Evolutionary conservation across 495 filamentous ascomycete species (phyloP).

Genomic region (Aspergillus leporis): DNA sequence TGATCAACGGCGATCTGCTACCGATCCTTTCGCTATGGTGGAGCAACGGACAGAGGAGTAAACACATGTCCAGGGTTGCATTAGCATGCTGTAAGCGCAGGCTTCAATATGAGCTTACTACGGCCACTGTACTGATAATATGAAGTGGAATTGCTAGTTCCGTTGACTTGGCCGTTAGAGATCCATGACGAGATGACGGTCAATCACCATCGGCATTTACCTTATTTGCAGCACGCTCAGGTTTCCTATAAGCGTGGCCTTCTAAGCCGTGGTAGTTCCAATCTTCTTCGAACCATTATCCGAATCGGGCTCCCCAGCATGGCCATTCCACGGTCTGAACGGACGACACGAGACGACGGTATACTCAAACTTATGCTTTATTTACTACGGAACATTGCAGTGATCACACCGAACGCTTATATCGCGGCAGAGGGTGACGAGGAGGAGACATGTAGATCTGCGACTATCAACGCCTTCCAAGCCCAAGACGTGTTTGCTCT

Average conservation of each 20-base stretch:
- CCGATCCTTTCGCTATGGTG: constrained; percentile 85
- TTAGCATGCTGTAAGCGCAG: constrained; percentile 68
- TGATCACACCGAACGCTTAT: constrained; percentile 69
- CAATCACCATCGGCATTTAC: constrained; percentile 88
- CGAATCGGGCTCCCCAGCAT: constrained; percentile 86
- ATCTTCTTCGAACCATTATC: constrained; percentile 75
- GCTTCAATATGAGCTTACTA: not conserved
- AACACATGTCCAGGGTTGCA: constrained; percentile 74
- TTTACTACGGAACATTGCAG: constrained; percentile 81
- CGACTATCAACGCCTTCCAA: constrained; percentile 83
- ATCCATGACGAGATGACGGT: constrained; percentile 80
- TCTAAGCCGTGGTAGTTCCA: constrained; percentile 73
- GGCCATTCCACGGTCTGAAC: constrained; percentile 72
- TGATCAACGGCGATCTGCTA: constrained; percentile 86
- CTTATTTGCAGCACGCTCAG: constrained; percentile 85
- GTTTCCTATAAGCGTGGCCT: constrained; percentile 85
- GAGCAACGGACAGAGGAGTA: constrained; percentile 60
- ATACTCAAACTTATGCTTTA: constrained; percentile 92
- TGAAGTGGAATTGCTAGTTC: constrained; percentile 83
- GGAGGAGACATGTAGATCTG: constrained; percentile 83
- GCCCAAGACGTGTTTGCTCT: constrained; percentile 87
- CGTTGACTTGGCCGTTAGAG: constrained; percentile 92
- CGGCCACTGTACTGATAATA: constrained; percentile 11
- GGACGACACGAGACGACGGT: constrained; percentile 79
- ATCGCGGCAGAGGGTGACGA: constrained; percentile 71